A percentile compares a stretch with the other conserved stretches of the same genome.
phyloP scores from a whole-genome alignment of 805 yeast species.

The Lachancea cidri region DNA sequence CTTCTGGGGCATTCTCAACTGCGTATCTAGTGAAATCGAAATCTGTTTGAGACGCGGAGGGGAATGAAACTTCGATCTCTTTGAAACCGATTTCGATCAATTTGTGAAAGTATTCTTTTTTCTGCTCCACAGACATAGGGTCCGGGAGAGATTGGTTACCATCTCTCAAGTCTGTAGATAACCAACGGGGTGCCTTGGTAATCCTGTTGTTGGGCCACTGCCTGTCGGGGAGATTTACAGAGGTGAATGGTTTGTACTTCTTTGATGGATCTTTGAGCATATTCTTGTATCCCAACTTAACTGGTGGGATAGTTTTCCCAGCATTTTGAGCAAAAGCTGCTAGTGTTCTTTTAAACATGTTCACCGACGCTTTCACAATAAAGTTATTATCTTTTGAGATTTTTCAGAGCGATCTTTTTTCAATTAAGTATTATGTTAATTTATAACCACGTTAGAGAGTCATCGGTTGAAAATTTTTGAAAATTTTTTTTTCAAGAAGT shows the following conservation, averaged over 20 bases:
- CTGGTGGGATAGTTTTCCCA: slow-evolving; percentile 27
- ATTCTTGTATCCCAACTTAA: slow-evolving; percentile 34
- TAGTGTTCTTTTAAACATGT: slow-evolving; percentile 8
- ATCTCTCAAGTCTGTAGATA: slow-evolving; percentile 73
- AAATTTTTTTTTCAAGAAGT: not conserved
- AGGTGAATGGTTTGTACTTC: slow-evolving; percentile 54
- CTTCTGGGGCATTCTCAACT: slow-evolving; percentile 72
- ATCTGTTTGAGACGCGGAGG: slow-evolving; percentile 78
- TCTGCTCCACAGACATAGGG: slow-evolving; percentile 73
- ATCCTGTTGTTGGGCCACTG: slow-evolving; percentile 67
- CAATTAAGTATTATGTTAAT: too few species aligned
- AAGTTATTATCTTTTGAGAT: too few species aligned
- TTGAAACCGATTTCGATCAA: slow-evolving; percentile 69
- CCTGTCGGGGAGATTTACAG: slow-evolving; percentile 54
- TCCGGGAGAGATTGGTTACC: slow-evolving; percentile 81
- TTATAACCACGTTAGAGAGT: not conserved
- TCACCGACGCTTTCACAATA: not conserved
- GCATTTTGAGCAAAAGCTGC: slow-evolving; percentile 11
- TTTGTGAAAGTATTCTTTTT: slow-evolving; percentile 70
- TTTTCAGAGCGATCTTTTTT: too few species aligned
- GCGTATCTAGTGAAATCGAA: slow-evolving; percentile 78
- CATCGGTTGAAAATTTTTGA: not conserved
- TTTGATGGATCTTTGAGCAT: slow-evolving; percentile 69
- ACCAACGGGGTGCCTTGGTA: slow-evolving; percentile 73
- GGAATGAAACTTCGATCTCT: slow-evolving; percentile 77